A percentile compares a stretch with the other conserved stretches of the same genome.
These are phyloP conservation scores for Ustilago cynodontis DNA, from an alignment of 1,284 basidiomycete genomes.

Conservation along the genomic window DNA sequence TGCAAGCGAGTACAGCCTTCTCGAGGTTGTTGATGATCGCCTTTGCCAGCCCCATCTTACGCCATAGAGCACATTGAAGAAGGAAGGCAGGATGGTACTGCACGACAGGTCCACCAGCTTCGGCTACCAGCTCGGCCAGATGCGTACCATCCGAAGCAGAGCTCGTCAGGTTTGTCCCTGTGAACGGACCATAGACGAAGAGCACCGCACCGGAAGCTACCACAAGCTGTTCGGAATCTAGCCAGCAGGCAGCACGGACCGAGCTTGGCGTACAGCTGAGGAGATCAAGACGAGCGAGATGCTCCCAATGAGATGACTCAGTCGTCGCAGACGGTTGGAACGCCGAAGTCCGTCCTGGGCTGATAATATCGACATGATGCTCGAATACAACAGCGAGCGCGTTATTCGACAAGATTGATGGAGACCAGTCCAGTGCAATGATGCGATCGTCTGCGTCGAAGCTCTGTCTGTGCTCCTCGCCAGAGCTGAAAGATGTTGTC, in stretches of 20 bases:
- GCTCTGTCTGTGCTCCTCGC: slow-evolving; percentile 69
- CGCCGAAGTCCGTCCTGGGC: slow-evolving; percentile 16
- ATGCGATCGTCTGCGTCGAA: slow-evolving; percentile 19
- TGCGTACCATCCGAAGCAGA: slow-evolving; percentile 2
- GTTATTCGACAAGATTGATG: slow-evolving; percentile 20
- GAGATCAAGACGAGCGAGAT: slow-evolving; percentile 24
- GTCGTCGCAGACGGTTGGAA: not conserved
- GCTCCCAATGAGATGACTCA: slow-evolving; percentile 19
- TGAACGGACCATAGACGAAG: slow-evolving; percentile 34
- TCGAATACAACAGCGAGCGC: slow-evolving; percentile 33
- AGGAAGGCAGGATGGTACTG: slow-evolving; percentile 53
- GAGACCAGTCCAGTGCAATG: slow-evolving; percentile 44
- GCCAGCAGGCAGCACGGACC: slow-evolving; percentile 41
- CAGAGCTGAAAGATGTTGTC: slow-evolving; percentile 91
- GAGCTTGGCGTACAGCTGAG: slow-evolving; percentile 31
- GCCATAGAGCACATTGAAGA: slow-evolving; percentile 46
- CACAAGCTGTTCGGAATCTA: slow-evolving; percentile 29
- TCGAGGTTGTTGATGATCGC: slow-evolving; percentile 39
- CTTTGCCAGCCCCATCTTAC: slow-evolving; percentile 39
- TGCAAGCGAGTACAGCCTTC: slow-evolving; percentile 25
- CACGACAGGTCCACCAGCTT: slow-evolving; percentile 40
- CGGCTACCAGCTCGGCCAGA: slow-evolving; percentile 38
- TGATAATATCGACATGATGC: slow-evolving; percentile 38
- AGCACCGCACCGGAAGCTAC: slow-evolving; percentile 43
- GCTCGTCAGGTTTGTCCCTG: slow-evolving; percentile 6